A percentile compares a stretch with the other conserved stretches of the same genome.
These are phyloP conservation scores for Ascochyta koolunga DNA, from an alignment of 2,329 filamentous ascomycete species.

Conservation along the genomic window DNA sequence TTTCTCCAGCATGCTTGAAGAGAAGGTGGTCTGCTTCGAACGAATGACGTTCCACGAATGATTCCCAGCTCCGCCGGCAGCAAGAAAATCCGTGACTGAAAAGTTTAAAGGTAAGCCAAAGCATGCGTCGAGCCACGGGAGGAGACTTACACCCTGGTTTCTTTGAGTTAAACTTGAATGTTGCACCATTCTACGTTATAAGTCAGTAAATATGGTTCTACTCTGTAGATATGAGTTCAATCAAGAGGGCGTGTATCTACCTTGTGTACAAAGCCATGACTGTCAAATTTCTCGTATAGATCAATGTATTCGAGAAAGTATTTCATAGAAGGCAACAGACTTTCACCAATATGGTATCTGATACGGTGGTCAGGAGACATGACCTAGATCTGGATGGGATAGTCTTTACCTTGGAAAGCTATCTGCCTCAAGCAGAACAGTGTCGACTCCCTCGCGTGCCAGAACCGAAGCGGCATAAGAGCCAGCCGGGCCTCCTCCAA, in stretches of 20 bases:
- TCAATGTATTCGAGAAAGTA: conserved; percentile 22
- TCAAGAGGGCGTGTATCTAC: not conserved
- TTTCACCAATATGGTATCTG: conserved; percentile 35
- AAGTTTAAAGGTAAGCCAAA: not conserved
- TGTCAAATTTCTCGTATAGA: conserved; percentile 19
- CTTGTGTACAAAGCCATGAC: conserved; percentile 22
- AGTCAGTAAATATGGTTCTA: not conserved
- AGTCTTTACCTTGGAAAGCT: conserved; percentile 22
- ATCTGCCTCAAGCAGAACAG: conserved; percentile 54
- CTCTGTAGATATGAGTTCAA: no score
- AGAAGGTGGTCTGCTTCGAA: conserved; percentile 38
- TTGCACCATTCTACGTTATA: conserved; percentile 13
- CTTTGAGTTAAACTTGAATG: conserved; percentile 22
- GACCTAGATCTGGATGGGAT: conserved; percentile 40
- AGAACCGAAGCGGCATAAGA: conserved; percentile 54
- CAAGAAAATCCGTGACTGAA: conserved; percentile 34
- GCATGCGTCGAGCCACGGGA: conserved; percentile 4
- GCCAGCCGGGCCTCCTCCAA: conserved; percentile 55
- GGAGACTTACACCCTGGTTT: conserved; percentile 11
- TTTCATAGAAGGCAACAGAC: conserved; percentile 23
- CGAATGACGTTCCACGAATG: conserved; percentile 40
- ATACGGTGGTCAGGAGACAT: not conserved
- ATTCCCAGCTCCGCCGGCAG: conserved; percentile 20
- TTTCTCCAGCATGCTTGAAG: conserved; percentile 34
- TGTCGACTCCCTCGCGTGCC: conserved; percentile 55